Conservation (phyloP, 495 filamentous ascomycete species). For the Aspergillus funiculosus region DNA sequence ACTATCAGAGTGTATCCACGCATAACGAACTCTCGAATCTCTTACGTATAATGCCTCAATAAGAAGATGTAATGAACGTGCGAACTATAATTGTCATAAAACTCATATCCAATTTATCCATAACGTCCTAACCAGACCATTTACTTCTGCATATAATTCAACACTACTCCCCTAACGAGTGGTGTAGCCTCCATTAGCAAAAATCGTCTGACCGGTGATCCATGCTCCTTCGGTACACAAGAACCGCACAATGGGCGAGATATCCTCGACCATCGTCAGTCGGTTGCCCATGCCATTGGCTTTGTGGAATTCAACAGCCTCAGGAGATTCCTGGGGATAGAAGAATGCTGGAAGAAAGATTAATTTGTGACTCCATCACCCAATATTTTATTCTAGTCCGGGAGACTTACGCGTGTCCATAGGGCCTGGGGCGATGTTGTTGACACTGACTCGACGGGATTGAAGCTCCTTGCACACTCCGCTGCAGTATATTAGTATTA, state of each 20-base stretch:
- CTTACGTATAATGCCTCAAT: no score
- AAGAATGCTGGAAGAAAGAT: slow-evolving; percentile 27
- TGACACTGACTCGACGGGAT: slow-evolving; percentile 29
- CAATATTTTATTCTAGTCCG: neutral
- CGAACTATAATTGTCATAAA: no score
- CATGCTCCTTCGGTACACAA: slow-evolving; percentile 33
- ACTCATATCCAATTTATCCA: no score
- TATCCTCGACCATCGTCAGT: slow-evolving; percentile 30
- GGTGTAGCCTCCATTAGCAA: slow-evolving; percentile 38
- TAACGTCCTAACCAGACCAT: no score
- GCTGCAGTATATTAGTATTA: slow-evolving; percentile 6
- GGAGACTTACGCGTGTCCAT: slow-evolving; percentile 39
- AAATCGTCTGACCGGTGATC: slow-evolving; percentile 41
- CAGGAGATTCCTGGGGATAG: slow-evolving; percentile 30
- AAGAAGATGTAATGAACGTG: no score
- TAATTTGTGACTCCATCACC: neutral
- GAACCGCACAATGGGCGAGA: slow-evolving; percentile 35
- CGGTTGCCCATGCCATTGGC: slow-evolving; percentile 30
- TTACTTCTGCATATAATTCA: no score
- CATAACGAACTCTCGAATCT: no score
- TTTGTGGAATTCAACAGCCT: slow-evolving; percentile 32
- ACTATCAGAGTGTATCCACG: no score
- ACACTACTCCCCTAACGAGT: no score
- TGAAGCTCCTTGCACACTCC: slow-evolving; percentile 38
- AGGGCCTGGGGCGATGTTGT: slow-evolving; percentile 34